Percentiles rank a stretch among this genome's conserved stretches.
These are phyloP conservation scores for Zygotorulaspora mrakii DNA, from an alignment of 1,139 yeast genomes.

Conservation along the genomic window DNA sequence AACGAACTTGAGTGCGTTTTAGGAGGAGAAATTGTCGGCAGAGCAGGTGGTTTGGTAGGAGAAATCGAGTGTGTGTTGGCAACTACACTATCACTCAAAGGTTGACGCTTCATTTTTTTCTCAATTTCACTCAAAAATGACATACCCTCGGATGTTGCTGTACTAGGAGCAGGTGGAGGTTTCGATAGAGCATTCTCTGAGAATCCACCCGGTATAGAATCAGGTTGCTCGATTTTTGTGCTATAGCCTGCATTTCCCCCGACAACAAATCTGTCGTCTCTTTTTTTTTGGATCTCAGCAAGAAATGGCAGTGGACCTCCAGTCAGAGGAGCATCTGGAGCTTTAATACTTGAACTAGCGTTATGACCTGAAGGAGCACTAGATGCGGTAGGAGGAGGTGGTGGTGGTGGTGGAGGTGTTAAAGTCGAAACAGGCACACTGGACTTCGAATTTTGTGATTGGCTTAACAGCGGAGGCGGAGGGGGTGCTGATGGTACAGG, in stretches of 20 bases:
- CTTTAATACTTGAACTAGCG: too few species aligned
- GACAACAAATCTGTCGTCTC: slow-evolving; percentile 53
- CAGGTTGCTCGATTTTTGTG: slow-evolving; percentile 36
- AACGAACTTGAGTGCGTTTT: slow-evolving; percentile 12
- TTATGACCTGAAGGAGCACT: slow-evolving; percentile 29
- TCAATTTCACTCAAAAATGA: slow-evolving; percentile 32
- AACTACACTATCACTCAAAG: slow-evolving; percentile 20
- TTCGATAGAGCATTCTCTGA: slow-evolving; percentile 18
- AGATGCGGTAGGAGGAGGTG: slow-evolving; percentile 24
- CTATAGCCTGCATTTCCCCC: slow-evolving; percentile 33
- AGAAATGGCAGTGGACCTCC: slow-evolving; percentile 44
- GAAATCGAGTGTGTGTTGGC: slow-evolving; percentile 15
- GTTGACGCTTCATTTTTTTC: slow-evolving; percentile 26
- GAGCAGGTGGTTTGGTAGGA: slow-evolving; percentile 17
- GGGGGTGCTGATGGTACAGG: too few species aligned
- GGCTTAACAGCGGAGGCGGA: not conserved
- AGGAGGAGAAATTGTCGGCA: slow-evolving; percentile 17
- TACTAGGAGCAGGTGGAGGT: slow-evolving; percentile 16
- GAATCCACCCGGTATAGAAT: slow-evolving; percentile 10
- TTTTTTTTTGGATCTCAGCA: slow-evolving; percentile 52
- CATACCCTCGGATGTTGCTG: slow-evolving; percentile 20
- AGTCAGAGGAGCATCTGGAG: slow-evolving; percentile 28
- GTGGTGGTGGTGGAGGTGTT: slow-evolving; percentile 28
- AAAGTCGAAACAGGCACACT: too few species aligned
- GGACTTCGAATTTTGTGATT: not conserved